These are phyloP conservation scores for Cryptosporidium sp. DNA, from an alignment of 169 alveolate genomes.

Conservation along the genomic window DNA sequence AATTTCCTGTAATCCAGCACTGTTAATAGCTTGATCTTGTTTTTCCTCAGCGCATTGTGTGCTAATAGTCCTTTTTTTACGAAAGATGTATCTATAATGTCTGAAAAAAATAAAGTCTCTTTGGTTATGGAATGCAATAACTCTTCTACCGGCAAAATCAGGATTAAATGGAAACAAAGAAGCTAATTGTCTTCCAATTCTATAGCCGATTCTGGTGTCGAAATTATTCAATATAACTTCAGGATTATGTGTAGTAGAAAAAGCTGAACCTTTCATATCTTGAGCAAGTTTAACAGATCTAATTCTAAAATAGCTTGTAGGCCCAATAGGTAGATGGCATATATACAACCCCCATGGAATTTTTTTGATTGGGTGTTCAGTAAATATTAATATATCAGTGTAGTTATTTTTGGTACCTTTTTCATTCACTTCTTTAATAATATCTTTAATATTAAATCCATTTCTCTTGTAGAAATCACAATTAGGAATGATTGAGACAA, in stretches of 20 bases:
- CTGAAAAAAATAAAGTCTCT: conserved; percentile 99
- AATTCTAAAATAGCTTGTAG: conserved; percentile 92
- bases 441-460: conserved; percentile 80
- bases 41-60: conserved; percentile 16
- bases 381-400: conserved; percentile 87
- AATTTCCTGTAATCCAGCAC: conserved; percentile 95
- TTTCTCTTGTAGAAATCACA: conserved; percentile 90
- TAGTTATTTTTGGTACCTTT: conserved; percentile 85
- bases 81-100: conserved; percentile 94
- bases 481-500: conserved; percentile 90
- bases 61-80: conserved; percentile 9
- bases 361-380: conserved; percentile 89
- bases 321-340: conserved; percentile 94
- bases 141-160: conserved; percentile 95
- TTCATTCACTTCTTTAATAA: conserved; percentile 87
- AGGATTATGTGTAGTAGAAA: conserved; percentile 92
- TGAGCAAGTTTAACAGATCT: conserved; percentile 87
- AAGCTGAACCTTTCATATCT: conserved; percentile 89
- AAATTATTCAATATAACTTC: conserved; percentile 96
- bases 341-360: conserved; percentile 88
- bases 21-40: conserved; percentile 82
- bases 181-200: conserved; percentile 97
- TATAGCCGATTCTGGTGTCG: conserved; percentile 95
- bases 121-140: conserved; percentile 97
- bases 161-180: conserved; percentile 96